A percentile compares a stretch with the other conserved stretches of the same genome.
These are phyloP conservation scores for Kodamaea restingae DNA, from an alignment of 805 yeast species.

Conservation along the genomic window DNA sequence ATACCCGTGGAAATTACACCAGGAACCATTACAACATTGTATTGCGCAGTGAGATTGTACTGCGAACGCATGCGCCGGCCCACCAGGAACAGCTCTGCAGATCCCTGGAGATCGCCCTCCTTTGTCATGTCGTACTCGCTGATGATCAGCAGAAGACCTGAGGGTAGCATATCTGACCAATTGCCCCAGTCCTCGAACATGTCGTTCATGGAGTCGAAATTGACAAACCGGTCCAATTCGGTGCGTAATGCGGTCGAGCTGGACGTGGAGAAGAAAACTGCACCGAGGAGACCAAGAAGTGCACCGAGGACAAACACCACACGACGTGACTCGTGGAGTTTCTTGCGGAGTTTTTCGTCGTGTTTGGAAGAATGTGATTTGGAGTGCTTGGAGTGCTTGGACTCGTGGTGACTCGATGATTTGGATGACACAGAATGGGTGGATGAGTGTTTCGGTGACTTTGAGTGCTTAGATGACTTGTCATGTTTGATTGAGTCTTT, in stretches of 20 bases:
- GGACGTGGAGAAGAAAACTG: slow-evolving; percentile 51
- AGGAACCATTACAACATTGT: slow-evolving; percentile 89
- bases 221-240: slow-evolving; percentile 48
- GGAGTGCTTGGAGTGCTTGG: no score
- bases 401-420: no score
- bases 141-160: slow-evolving; percentile 55
- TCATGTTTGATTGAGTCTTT: no score
- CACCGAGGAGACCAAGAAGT: slow-evolving; percentile 59
- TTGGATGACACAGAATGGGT: no score
- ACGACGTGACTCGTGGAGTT: slow-evolving; percentile 48
- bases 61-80: slow-evolving; percentile 60
- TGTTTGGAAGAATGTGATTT: no score
- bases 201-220: slow-evolving; percentile 54
- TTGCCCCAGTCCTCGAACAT: slow-evolving; percentile 50
- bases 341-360: slow-evolving; percentile 15
- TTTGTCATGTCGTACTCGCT: slow-evolving; percentile 45
- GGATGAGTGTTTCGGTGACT: no score
- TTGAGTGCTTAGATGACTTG: no score
- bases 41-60: slow-evolving; percentile 50
- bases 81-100: slow-evolving; percentile 83
- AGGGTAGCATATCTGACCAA: slow-evolving; percentile 73
- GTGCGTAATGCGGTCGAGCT: slow-evolving; percentile 34
- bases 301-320: slow-evolving; percentile 69
- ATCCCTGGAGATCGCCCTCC: slow-evolving; percentile 38
- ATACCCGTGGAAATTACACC: slow-evolving; percentile 95